phyloP scores from a whole-genome alignment of 805 yeast species.

The Metschnikowia shivogae region DNA sequence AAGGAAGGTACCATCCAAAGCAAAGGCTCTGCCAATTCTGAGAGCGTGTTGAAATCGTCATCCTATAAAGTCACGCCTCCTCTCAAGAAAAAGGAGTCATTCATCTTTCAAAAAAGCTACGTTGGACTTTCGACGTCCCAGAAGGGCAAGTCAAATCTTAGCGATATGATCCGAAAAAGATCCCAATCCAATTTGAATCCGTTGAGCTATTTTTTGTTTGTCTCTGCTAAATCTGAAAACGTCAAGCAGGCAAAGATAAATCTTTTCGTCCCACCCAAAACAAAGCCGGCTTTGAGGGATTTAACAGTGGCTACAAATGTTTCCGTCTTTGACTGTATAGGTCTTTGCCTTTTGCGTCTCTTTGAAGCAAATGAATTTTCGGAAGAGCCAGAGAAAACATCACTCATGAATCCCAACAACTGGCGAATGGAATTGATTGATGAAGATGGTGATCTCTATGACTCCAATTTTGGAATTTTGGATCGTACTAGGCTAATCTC shows the following conservation, averaged over 20 bases:
- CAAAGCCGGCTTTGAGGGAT: slow-evolving; percentile 21
- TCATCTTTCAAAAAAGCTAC: slow-evolving; percentile 13
- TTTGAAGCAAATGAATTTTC: slow-evolving; percentile 21
- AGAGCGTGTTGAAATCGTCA: neutral
- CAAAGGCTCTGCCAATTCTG: slow-evolving; percentile 2
- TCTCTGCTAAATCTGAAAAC: slow-evolving; percentile 22
- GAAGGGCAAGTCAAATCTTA: slow-evolving; percentile 17
- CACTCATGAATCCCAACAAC: slow-evolving; percentile 51
- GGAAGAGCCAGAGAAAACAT: slow-evolving; percentile 12
- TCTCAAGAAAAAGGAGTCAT: slow-evolving; percentile 7
- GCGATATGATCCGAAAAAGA: slow-evolving; percentile 40
- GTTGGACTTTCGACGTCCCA: slow-evolving; percentile 7
- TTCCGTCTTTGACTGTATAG: slow-evolving; percentile 38
- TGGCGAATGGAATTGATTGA: slow-evolving; percentile 84
- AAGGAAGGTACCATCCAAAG: neutral
- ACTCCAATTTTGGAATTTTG: slow-evolving; percentile 77
- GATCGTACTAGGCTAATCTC: slow-evolving; percentile 62
- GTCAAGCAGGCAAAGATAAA: slow-evolving; percentile 16
- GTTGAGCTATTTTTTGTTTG: slow-evolving; percentile 41
- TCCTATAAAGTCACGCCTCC: slow-evolving; percentile 3
- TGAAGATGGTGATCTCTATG: slow-evolving; percentile 91
- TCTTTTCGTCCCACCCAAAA: slow-evolving; percentile 34
- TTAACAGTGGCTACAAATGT: slow-evolving; percentile 26
- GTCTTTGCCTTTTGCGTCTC: slow-evolving; percentile 32
- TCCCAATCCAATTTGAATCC: slow-evolving; percentile 38